These are phyloP conservation scores for Clavaria fumosa DNA, from an alignment of 768 basidiomycete genomes.

Conservation along the genomic window DNA sequence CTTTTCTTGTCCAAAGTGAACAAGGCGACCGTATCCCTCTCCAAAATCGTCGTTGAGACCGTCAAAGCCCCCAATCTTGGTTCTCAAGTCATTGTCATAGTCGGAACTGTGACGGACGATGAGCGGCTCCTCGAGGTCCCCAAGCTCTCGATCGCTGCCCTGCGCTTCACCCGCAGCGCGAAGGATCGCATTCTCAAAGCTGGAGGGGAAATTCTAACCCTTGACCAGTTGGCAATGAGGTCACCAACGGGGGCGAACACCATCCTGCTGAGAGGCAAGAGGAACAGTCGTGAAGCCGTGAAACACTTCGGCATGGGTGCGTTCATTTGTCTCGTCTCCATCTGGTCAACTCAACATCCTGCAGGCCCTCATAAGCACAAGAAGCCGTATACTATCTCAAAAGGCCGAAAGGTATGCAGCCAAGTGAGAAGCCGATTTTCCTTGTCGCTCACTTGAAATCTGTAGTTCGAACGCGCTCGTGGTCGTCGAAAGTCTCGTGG, in stretches of 20 bases:
- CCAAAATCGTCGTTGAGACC: conserved; percentile 80
- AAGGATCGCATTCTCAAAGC: conserved; percentile 91
- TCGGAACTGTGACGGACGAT: conserved; percentile 93
- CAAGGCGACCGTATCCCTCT: conserved; percentile 92
- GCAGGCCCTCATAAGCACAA: conserved; percentile 90
- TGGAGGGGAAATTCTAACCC: conserved; percentile 87
- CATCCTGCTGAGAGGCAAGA: conserved; percentile 80
- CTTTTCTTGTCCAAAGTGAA: conserved; percentile 96
- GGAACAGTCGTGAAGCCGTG: conserved; percentile 86
- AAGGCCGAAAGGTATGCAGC: conserved; percentile 74
- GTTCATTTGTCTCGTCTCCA: conserved; percentile 8
- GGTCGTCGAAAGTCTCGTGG: conserved; percentile 97
- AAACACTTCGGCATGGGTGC: conserved; percentile 95
- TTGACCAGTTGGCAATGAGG: conserved; percentile 92
- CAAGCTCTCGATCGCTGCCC: conserved; percentile 85
- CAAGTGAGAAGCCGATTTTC: neutral
- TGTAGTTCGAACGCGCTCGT: conserved; percentile 89
- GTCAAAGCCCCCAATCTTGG: conserved; percentile 42
- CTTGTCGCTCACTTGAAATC: conserved; percentile 3
- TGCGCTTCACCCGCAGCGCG: conserved; percentile 86
- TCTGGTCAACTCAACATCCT: neutral
- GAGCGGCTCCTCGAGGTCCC: conserved; percentile 74
- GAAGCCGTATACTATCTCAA: conserved; percentile 90
- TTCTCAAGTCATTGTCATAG: conserved; percentile 76
- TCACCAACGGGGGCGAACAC: conserved; percentile 94